A percentile compares a stretch with the other conserved stretches of the same genome.
Conservation (phyloP, 495 filamentous ascomycete genomes). For the Trichoderma gamsii region DNA sequence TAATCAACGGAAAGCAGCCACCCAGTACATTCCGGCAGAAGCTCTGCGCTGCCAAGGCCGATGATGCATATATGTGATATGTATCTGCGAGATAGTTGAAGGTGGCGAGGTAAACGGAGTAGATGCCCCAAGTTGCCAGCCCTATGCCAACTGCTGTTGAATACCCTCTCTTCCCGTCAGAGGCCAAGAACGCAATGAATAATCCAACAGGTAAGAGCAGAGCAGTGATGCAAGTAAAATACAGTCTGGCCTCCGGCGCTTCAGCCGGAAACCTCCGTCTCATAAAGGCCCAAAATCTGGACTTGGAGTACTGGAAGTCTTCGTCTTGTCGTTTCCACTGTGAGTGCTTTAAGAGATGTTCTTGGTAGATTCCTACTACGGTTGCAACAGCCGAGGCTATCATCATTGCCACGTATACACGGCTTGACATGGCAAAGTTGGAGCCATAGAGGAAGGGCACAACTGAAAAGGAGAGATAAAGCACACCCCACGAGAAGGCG, state of each 20-base stretch:
- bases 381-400: constrained; percentile 64
- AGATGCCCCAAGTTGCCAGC: constrained; percentile 81
- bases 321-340: constrained; percentile 27
- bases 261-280: constrained; percentile 37
- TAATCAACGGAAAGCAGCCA: constrained; percentile 76
- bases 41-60: constrained; percentile 80
- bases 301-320: background rate
- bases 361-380: constrained; percentile 69
- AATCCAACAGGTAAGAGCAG: constrained; percentile 61
- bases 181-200: constrained; percentile 61
- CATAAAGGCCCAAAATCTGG: constrained; percentile 31
- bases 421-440: constrained; percentile 57
- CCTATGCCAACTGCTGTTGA: constrained; percentile 52
- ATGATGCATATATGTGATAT: constrained; percentile 78
- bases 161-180: background rate
- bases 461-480: constrained; percentile 77
- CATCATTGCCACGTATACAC: constrained; percentile 69
- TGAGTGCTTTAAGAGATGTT: constrained; percentile 37
- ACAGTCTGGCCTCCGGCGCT: constrained; percentile 72
- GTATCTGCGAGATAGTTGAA: constrained; percentile 96
- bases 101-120: constrained; percentile 78
- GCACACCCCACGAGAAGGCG: constrained; percentile 80
- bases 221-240: constrained; percentile 72
- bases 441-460: constrained; percentile 76
- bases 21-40: constrained; percentile 80